Conservation (phyloP, 371 early-diverging fungal genomes). For the Mucor circinelloides region DNA sequence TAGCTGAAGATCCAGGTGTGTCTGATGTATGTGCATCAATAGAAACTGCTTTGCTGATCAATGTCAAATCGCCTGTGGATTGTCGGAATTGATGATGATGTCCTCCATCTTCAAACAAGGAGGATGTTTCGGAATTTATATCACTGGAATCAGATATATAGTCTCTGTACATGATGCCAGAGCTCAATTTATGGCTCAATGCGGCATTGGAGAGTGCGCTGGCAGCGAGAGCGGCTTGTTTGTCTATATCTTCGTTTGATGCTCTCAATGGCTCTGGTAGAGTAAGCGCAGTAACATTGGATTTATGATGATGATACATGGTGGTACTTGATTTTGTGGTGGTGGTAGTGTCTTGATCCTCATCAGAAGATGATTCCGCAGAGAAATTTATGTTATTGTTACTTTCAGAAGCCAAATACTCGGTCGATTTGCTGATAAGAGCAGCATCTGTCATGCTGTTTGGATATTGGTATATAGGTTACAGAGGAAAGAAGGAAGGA, state of each 20-base stretch:
- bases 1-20: slow-evolving; percentile 3
- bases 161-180: slow-evolving; percentile 14
- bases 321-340: background rate
- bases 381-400: slow-evolving; percentile 3
- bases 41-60: slow-evolving; percentile 16
- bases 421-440: slow-evolving; percentile 2
- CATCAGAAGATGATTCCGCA: slow-evolving; percentile 5
- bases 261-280: slow-evolving; percentile 4
- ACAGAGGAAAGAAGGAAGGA: background rate
- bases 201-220: background rate
- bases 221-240: background rate
- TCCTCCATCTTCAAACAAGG: background rate
- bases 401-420: slow-evolving; percentile 5
- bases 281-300: background rate
- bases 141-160: slow-evolving; percentile 20
- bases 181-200: slow-evolving; percentile 8
- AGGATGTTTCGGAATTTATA: slow-evolving; percentile 21
- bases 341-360: background rate
- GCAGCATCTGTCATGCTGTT: slow-evolving; percentile 11
- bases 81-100: slow-evolving; percentile 6
- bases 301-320: background rate
- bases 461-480: background rate
- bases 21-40: slow-evolving; percentile 8
- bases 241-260: slow-evolving; percentile 2
- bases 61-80: slow-evolving; percentile 14